A percentile compares a stretch with the other conserved stretches of the same genome.
Conservation (phyloP, 176 grass and related monocot species). For the Triticum turgidum region DNA sequence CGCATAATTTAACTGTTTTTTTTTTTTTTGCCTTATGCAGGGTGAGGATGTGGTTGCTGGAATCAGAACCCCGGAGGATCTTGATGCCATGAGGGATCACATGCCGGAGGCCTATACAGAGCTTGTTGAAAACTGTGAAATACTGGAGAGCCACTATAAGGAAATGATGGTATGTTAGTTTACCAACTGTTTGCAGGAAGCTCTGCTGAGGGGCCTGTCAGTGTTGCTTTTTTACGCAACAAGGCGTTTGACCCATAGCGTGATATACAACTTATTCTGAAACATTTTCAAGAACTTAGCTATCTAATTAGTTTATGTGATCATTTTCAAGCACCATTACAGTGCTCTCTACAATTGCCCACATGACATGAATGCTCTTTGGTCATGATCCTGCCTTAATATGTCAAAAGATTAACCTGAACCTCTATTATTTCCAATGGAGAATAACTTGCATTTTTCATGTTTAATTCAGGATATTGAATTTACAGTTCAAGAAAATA, state of each 20-base stretch:
- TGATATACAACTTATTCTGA: not conserved
- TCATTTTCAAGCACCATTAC: conserved; percentile 8
- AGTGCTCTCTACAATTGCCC: not conserved
- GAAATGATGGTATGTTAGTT: conserved; percentile 83
- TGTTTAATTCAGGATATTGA: conserved; percentile 77
- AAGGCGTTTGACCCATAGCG: not conserved
- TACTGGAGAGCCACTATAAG: conserved; percentile 92
- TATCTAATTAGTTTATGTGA: conserved; percentile 1
- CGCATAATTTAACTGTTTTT: not conserved
- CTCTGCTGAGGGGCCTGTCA: not conserved
- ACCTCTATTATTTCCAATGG: not conserved
- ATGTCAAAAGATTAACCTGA: not conserved
- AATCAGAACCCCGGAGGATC: conserved; percentile 87
- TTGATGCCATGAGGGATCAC: conserved; percentile 70
- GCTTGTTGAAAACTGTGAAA: conserved; percentile 89
- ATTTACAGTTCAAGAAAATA: conserved; percentile 96
- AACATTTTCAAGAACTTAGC: not conserved
- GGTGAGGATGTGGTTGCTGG: conserved; percentile 99
- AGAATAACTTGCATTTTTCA: not conserved
- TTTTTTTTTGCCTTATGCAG: conserved; percentile 36
- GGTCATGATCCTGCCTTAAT: not conserved
- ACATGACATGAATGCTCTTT: not conserved
- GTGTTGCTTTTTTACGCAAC: conserved; percentile 4
- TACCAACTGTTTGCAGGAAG: conserved; percentile 13
- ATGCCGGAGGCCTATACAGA: conserved; percentile 80